These are phyloP conservation scores for Elaeis guineensis DNA, from an alignment of 176 grass and related monocot genomes.

Conservation along the genomic window DNA sequence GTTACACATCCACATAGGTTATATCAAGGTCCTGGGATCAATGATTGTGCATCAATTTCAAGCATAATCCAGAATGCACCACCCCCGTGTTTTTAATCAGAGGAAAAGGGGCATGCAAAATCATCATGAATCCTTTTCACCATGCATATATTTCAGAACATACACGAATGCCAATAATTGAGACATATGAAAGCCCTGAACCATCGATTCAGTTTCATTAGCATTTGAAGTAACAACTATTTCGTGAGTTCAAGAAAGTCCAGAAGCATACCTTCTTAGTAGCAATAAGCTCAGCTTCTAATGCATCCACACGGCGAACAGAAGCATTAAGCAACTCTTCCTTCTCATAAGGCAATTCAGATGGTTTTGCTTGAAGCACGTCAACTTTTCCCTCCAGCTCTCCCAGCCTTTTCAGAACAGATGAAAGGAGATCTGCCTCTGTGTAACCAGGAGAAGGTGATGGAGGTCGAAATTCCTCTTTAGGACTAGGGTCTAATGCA, in stretches of 20 bases:
- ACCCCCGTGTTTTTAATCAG: too few relatives aligned
- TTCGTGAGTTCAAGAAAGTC: neutral
- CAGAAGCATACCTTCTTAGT: slow-evolving; percentile 65
- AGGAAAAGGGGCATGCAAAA: too few relatives aligned
- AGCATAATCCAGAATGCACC: too few relatives aligned
- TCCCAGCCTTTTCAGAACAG: slow-evolving; percentile 32
- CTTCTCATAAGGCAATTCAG: slow-evolving; percentile 74
- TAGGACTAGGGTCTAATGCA: slow-evolving; percentile 34
- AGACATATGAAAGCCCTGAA: too few relatives aligned
- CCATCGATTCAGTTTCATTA: too few relatives aligned
- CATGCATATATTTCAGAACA: too few relatives aligned
- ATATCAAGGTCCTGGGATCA: too few relatives aligned
- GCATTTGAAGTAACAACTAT: too few relatives aligned
- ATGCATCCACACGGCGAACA: slow-evolving; percentile 53
- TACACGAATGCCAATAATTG: too few relatives aligned
- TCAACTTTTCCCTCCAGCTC: slow-evolving; percentile 75
- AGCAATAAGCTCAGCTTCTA: slow-evolving; percentile 90
- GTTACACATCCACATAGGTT: too few relatives aligned
- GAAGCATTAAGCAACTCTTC: slow-evolving; percentile 64
- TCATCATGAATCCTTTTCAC: too few relatives aligned
- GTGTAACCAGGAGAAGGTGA: slow-evolving; percentile 65
- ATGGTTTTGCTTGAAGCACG: slow-evolving; percentile 54
- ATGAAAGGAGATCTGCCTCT: slow-evolving; percentile 28
- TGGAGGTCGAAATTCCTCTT: slow-evolving; percentile 81
- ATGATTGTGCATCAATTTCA: too few relatives aligned